Percentiles rank a stretch among this genome's conserved stretches.
Evolutionary conservation across 2,329 filamentous ascomycete species (phyloP).

Genomic region (Colletotrichum paranaense): DNA sequence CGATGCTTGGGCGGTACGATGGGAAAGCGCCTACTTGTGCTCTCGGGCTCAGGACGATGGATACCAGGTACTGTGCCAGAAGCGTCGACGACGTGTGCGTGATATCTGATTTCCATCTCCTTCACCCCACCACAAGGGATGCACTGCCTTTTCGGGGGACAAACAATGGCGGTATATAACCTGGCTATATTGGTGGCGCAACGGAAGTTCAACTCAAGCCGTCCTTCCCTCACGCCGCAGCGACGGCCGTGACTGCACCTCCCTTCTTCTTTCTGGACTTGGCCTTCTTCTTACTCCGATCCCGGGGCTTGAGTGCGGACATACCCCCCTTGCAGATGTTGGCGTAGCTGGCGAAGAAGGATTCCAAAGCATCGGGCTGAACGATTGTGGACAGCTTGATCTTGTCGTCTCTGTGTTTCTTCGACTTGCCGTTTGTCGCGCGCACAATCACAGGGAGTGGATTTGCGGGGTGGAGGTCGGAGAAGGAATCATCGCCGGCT

Average conservation of each 20-base stretch:
- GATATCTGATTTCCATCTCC: neutral
- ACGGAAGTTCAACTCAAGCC: neutral
- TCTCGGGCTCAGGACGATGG: neutral
- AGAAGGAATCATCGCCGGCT: conserved; percentile 58
- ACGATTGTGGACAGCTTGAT: conserved; percentile 88
- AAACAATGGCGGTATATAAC: neutral
- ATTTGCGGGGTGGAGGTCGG: conserved; percentile 68
- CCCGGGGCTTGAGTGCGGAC: conserved; percentile 90
- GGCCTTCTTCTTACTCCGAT: conserved; percentile 87
- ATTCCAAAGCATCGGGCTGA: conserved; percentile 77
- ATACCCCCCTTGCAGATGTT: conserved; percentile 93
- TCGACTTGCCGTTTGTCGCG: conserved; percentile 82
- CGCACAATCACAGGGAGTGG: conserved; percentile 83
- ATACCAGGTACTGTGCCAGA: neutral
- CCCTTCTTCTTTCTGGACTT: conserved; percentile 79
- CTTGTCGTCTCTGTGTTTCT: conserved; percentile 65
- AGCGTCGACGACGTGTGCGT: neutral
- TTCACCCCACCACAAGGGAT: neutral
- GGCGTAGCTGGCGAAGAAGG: conserved; percentile 86
- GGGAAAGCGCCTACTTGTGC: neutral
- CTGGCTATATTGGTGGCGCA: neutral
- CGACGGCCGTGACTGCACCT: neutral
- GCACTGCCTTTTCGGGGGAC: neutral
- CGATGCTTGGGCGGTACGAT: neutral
- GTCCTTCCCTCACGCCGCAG: neutral